phyloP scores from a whole-genome alignment of 225 moss, liverwort and hornwort species.

The Marchantia paleacea region DNA sequence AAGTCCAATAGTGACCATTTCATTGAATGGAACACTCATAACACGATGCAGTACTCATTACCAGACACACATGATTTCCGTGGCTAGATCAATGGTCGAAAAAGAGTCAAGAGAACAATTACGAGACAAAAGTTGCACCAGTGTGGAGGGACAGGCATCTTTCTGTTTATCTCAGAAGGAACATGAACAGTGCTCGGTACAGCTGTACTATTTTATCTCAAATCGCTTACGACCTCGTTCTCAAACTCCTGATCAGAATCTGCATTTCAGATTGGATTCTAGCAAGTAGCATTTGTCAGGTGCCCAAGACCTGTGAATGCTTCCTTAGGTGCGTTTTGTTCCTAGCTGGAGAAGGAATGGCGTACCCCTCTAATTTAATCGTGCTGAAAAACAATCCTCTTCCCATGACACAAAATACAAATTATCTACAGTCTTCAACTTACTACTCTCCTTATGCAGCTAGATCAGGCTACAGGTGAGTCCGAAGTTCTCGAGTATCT shows the following conservation, averaged over 20 bases:
- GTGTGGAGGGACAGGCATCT: background rate
- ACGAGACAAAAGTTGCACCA: background rate
- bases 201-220: background rate
- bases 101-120: too few relatives aligned
- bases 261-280: background rate
- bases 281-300: background rate
- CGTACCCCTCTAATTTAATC: background rate
- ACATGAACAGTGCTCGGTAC: background rate
- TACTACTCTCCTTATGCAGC: background rate
- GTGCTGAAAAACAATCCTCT: background rate
- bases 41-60: too few relatives aligned
- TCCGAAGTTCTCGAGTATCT: background rate
- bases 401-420: background rate
- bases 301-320: background rate
- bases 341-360: background rate
- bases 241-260: background rate
- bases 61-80: too few relatives aligned
- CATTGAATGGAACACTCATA: too few relatives aligned
- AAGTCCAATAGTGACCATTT: too few relatives aligned
- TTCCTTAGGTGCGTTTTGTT: background rate
- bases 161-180: background rate
- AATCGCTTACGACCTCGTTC: background rate
- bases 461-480: too few relatives aligned
- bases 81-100: too few relatives aligned
- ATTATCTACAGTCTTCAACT: background rate